These are phyloP conservation scores for Pestalotiopsis sp. DNA, from an alignment of 2,329 filamentous ascomycete species.

Conservation along the genomic window DNA sequence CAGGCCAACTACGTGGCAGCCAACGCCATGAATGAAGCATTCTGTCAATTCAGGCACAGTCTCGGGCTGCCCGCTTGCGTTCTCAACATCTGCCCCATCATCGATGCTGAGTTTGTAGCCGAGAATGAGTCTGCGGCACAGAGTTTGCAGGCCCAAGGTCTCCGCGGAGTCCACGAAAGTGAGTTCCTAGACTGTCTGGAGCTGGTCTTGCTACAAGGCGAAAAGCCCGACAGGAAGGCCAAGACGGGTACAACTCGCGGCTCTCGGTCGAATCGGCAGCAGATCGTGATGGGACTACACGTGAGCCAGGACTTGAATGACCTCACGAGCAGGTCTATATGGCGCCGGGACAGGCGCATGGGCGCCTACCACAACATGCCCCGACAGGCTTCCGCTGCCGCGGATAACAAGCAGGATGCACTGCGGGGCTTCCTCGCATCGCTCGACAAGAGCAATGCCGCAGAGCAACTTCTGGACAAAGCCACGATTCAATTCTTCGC, in stretches of 20 bases:
- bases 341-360: constrained; percentile 31
- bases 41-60: constrained; percentile 28
- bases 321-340: constrained; percentile 27
- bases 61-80: constrained; percentile 30
- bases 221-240: too few species aligned
- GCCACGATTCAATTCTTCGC: not conserved
- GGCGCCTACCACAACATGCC: constrained; percentile 28
- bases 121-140: not conserved
- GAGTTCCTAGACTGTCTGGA: not conserved
- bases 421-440: not conserved
- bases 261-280: constrained; percentile 19
- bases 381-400: not conserved
- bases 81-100: constrained; percentile 35
- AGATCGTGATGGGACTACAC: constrained; percentile 26
- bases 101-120: constrained; percentile 15
- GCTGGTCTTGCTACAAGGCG: not conserved
- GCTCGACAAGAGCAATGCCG: not conserved
- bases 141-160: not conserved
- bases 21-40: constrained; percentile 33
- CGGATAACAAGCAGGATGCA: not conserved
- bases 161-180: not conserved
- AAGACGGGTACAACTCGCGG: not conserved
- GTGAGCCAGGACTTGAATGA: constrained; percentile 4
- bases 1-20: constrained; percentile 36
- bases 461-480: not conserved